A percentile compares a stretch with the other conserved stretches of the same genome.
These are phyloP conservation scores for Phialemonium atrogriseum DNA, from an alignment of 2,329 filamentous ascomycete species.

Conservation along the genomic window DNA sequence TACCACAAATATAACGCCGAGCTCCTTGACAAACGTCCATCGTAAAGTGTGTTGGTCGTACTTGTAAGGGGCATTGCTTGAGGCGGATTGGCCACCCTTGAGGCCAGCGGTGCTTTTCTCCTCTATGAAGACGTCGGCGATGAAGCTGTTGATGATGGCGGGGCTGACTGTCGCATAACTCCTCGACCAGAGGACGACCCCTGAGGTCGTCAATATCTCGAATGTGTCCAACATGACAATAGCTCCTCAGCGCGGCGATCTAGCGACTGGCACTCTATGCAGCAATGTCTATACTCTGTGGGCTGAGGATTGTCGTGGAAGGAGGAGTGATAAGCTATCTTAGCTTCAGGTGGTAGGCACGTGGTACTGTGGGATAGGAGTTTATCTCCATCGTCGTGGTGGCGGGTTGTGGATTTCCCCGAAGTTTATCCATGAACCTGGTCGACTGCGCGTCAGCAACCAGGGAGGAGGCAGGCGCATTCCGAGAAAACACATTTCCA, in stretches of 20 bases:
- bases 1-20: constrained; percentile 93
- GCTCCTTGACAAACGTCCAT: constrained; percentile 87
- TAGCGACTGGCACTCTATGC: neutral
- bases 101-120: constrained; percentile 64
- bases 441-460: too few species aligned
- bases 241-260: too few species aligned
- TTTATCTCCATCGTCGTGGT: too few species aligned
- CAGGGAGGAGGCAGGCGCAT: too few species aligned
- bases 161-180: constrained; percentile 73
- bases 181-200: constrained; percentile 93
- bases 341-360: too few species aligned
- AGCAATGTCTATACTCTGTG: too few species aligned
- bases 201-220: constrained; percentile 91
- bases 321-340: too few species aligned
- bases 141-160: constrained; percentile 85
- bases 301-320: too few species aligned
- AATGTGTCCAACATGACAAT: constrained; percentile 95
- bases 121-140: constrained; percentile 95
- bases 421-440: too few species aligned
- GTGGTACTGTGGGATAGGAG: too few species aligned
- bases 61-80: constrained; percentile 67
- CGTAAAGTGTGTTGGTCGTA: constrained; percentile 92
- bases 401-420: too few species aligned
- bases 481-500: constrained; percentile 20
- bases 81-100: constrained; percentile 49